Percentiles rank a stretch among this genome's conserved stretches.
phyloP scores from a whole-genome alignment of 441 rosid genomes.

The Pelargonium fulgidum region DNA sequence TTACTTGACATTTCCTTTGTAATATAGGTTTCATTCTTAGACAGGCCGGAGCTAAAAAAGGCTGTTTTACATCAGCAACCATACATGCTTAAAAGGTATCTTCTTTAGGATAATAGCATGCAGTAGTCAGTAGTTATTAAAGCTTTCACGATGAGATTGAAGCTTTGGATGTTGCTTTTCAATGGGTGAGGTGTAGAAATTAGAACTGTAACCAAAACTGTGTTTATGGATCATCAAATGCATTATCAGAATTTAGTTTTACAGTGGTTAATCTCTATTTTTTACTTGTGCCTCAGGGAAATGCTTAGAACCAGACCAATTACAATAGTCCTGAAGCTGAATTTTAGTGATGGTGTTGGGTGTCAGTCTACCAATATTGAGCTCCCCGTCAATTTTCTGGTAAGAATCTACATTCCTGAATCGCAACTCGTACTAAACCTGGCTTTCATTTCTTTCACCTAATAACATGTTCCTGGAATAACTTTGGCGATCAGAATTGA shows the following conservation, averaged over 20 bases:
- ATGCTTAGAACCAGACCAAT: conserved; percentile 16
- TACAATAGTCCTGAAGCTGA: conserved; percentile 16
- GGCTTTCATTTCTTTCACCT: not conserved
- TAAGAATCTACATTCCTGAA: not conserved
- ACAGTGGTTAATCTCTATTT: not conserved
- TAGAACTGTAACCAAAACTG: no score
- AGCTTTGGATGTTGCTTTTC: no score
- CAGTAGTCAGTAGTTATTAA: no score
- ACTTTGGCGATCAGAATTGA: not conserved
- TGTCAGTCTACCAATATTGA: conserved; percentile 4
- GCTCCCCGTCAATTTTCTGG: conserved; percentile 15
- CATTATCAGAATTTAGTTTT: not conserved
- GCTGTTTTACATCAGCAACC: conserved; percentile 17
- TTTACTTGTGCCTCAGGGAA: conserved; percentile 9
- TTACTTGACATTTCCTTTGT: not conserved
- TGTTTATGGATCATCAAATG: no score
- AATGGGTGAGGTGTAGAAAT: no score
- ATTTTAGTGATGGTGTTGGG: conserved; percentile 17
- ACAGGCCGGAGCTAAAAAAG: conserved; percentile 13
- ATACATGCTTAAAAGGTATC: conserved; percentile 18
- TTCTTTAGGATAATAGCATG: not conserved
- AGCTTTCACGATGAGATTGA: no score
- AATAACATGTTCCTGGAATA: not conserved
- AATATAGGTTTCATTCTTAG: conserved; percentile 17
- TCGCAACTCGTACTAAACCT: not conserved